Evolutionary conservation across 805 yeast genomes (phyloP).

Genomic region (Lipomyces sp.): DNA sequence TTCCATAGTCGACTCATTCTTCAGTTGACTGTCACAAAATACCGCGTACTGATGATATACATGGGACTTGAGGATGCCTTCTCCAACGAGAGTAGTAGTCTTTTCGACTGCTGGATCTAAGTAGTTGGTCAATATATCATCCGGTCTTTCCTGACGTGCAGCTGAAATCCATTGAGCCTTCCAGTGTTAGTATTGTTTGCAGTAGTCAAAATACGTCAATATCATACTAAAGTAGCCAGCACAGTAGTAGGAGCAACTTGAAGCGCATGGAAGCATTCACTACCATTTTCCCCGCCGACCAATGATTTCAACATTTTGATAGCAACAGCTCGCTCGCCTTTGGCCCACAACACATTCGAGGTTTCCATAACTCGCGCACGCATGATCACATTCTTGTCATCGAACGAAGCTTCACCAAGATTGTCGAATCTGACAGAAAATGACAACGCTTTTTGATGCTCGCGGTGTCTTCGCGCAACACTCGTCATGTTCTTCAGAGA

Average conservation of each 20-base stretch:
- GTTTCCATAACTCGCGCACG: slow-evolving; percentile 52
- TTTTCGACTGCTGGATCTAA: slow-evolving; percentile 53
- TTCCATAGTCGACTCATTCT: slow-evolving; percentile 52
- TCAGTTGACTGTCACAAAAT: slow-evolving; percentile 72
- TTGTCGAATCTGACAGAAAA: slow-evolving; percentile 39
- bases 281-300: slow-evolving; percentile 8
- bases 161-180: slow-evolving; percentile 69
- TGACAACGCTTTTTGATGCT: slow-evolving; percentile 39
- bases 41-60: slow-evolving; percentile 66
- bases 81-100: slow-evolving; percentile 37
- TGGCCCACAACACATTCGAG: slow-evolving; percentile 70
- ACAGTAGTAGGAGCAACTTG: slow-evolving; percentile 22
- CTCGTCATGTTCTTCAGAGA: slow-evolving; percentile 10
- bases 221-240: slow-evolving; percentile 26
- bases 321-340: slow-evolving; percentile 61
- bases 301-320: slow-evolving; percentile 55
- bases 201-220: background rate
- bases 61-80: slow-evolving; percentile 45
- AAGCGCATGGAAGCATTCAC: background rate
- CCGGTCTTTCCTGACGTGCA: slow-evolving; percentile 70
- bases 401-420: slow-evolving; percentile 11
- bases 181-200: background rate
- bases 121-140: slow-evolving; percentile 60
- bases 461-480: slow-evolving; percentile 33
- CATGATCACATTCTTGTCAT: slow-evolving; percentile 2